phyloP scores from a whole-genome alignment of 805 yeast species.

The Lachancea dasiensis region DNA sequence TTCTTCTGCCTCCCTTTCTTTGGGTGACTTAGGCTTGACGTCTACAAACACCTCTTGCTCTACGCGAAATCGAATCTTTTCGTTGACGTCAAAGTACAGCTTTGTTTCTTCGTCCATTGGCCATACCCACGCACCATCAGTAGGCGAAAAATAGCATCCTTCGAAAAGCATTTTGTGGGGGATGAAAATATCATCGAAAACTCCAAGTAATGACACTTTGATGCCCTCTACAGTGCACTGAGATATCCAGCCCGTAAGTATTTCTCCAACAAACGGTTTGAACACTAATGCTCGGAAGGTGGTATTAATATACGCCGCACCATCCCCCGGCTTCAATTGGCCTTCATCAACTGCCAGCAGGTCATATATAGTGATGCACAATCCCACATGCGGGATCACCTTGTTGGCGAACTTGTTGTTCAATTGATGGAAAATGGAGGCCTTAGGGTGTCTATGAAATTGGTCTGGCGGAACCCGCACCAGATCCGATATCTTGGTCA shows the following conservation, averaged over 20 bases:
- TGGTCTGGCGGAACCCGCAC: conserved; percentile 84
- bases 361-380: conserved; percentile 83
- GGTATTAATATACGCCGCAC: conserved; percentile 74
- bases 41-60: conserved; percentile 85
- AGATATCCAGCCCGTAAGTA: conserved; percentile 87
- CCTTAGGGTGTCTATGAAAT: conserved; percentile 64
- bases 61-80: conserved; percentile 83
- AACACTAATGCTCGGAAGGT: conserved; percentile 73
- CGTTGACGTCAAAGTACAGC: conserved; percentile 82
- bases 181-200: conserved; percentile 87
- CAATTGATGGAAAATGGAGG: conserved; percentile 72
- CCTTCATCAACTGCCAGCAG: conserved; percentile 80
- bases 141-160: conserved; percentile 54
- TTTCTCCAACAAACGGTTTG: conserved; percentile 93
- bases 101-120: conserved; percentile 61
- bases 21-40: conserved; percentile 71
- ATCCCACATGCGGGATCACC: conserved; percentile 76
- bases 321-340: conserved; percentile 87
- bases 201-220: conserved; percentile 58
- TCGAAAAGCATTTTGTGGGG: conserved; percentile 82
- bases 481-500: conserved; percentile 74
- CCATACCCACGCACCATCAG: conserved; percentile 97
- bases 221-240: conserved; percentile 86
- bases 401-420: conserved; percentile 82
- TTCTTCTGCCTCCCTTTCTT: conserved; percentile 39